A percentile compares a stretch with the other conserved stretches of the same genome.
Evolutionary conservation across 1,139 yeast genomes (phyloP).

Genomic region (Eremothecium sinecaudum): DNA sequence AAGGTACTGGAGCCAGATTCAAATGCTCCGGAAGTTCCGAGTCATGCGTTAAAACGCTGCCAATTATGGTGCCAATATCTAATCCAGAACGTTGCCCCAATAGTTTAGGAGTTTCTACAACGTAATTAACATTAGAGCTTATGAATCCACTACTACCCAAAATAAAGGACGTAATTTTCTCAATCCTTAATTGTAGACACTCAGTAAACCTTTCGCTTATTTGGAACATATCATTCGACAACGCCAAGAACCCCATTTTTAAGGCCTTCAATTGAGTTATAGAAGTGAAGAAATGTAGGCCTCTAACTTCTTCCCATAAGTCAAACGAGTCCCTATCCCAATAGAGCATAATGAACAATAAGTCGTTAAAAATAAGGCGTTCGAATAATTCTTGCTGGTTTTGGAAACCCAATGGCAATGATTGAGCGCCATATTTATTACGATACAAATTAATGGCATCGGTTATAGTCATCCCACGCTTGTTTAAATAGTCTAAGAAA

Average conservation of each 20-base stretch:
- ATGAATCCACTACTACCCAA: constrained; percentile 40
- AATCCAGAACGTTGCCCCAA: constrained; percentile 53
- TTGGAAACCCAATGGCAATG: constrained; percentile 11
- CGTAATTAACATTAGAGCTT: constrained; percentile 39
- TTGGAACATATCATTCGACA: constrained; percentile 2
- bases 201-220: constrained; percentile 5
- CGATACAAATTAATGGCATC: constrained; percentile 21
- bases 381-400: constrained; percentile 35
- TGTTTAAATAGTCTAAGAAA: constrained; percentile 40
- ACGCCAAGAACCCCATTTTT: constrained; percentile 38
- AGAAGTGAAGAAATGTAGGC: constrained; percentile 70
- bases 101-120: constrained; percentile 60
- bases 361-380: constrained; percentile 58
- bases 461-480: constrained; percentile 27
- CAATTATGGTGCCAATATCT: constrained; percentile 72
- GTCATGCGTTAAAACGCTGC: constrained; percentile 55
- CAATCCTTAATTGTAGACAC: constrained; percentile 10
- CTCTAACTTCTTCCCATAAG: constrained; percentile 83
- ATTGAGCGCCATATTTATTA: constrained; percentile 15
- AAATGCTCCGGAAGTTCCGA: constrained; percentile 30
- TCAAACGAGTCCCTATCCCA: constrained; percentile 72
- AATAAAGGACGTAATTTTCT: constrained; percentile 24
- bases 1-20: constrained; percentile 38
- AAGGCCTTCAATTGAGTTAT: constrained; percentile 66
- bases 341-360: constrained; percentile 49